Evolutionary conservation across 2,329 filamentous ascomycete species (phyloP).

Genomic region (Xylariaceae sp.): DNA sequence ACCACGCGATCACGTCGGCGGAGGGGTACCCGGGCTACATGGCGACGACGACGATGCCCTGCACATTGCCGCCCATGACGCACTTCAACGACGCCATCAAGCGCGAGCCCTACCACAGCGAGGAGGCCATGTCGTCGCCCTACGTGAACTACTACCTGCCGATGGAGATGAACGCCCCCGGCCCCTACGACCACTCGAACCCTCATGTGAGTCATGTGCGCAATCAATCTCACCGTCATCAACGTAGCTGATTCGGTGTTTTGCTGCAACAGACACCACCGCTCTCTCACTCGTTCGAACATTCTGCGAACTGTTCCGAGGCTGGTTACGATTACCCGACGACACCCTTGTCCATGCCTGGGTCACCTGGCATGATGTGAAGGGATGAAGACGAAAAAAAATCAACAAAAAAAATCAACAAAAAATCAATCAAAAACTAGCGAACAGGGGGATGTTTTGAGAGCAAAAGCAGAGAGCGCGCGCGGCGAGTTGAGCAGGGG

Average conservation of each 20-base stretch:
- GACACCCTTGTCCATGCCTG: conserved; percentile 69
- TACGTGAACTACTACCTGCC: conserved; percentile 66
- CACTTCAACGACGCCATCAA: conserved; percentile 62
- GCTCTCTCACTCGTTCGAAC: conserved; percentile 67
- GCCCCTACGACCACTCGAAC: conserved; percentile 62
- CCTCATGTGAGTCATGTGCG: conserved; percentile 67
- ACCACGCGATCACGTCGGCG: conserved; percentile 46
- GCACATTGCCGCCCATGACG: conserved; percentile 60
- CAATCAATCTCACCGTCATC: conserved; percentile 38
- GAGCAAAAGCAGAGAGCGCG: no score
- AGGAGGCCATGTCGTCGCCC: conserved; percentile 56
- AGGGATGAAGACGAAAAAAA: conserved; percentile 8
- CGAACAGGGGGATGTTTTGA: background rate
- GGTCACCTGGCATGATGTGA: conserved; percentile 50
- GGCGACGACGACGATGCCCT: conserved; percentile 49
- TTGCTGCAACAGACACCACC: conserved; percentile 61
- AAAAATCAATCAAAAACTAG: background rate
- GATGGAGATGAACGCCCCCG: conserved; percentile 56
- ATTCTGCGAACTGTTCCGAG: conserved; percentile 59
- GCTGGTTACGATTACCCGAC: conserved; percentile 60
- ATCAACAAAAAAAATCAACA: background rate
- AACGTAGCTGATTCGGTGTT: conserved; percentile 45
- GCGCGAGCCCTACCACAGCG: conserved; percentile 54
- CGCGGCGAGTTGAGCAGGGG: background rate
- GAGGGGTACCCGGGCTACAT: conserved; percentile 55